These are phyloP conservation scores for Corchorus capsularis DNA, from an alignment of 345 rosid species.

Conservation along the genomic window DNA sequence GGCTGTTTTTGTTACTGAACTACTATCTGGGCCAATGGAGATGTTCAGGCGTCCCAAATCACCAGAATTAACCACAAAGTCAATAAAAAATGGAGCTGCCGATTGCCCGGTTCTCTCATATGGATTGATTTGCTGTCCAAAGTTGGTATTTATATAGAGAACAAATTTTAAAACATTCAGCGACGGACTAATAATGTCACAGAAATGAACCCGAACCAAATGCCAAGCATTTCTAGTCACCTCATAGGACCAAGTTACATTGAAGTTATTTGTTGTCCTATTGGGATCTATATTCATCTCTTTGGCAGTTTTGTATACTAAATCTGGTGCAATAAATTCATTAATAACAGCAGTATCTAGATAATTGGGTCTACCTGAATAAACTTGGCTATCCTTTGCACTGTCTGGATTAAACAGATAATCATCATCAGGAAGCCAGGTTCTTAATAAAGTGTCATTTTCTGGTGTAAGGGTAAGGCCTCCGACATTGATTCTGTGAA, in stretches of 20 bases:
- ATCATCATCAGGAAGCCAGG: conserved; percentile 44
- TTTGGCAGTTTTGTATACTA: conserved; percentile 47
- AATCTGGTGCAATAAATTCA: conserved; percentile 41
- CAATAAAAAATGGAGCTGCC: conserved; percentile 42
- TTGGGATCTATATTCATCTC: conserved; percentile 16
- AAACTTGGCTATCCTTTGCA: neutral
- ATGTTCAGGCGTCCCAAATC: conserved; percentile 38
- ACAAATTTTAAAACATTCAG: conserved; percentile 19
- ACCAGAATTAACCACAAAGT: conserved; percentile 49
- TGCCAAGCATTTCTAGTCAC: conserved; percentile 41
- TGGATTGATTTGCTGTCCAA: conserved; percentile 27
- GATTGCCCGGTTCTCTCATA: fast-evolving
- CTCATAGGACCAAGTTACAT: conserved; percentile 48
- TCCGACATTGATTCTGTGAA: conserved; percentile 51
- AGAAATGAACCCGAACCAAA: conserved; percentile 60
- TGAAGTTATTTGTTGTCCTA: neutral
- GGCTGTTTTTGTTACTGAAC: neutral
- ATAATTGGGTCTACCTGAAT: conserved; percentile 11
- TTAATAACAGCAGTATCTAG: neutral
- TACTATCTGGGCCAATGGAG: conserved; percentile 28
- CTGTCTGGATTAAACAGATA: conserved; percentile 24
- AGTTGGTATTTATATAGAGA: conserved; percentile 40
- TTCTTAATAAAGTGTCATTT: conserved; percentile 42
- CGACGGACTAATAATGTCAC: conserved; percentile 33
- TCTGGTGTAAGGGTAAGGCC: conserved; percentile 29